Evolutionary conservation across 129 eudicot species (phyloP).

Genomic region (Centella asiatica): DNA sequence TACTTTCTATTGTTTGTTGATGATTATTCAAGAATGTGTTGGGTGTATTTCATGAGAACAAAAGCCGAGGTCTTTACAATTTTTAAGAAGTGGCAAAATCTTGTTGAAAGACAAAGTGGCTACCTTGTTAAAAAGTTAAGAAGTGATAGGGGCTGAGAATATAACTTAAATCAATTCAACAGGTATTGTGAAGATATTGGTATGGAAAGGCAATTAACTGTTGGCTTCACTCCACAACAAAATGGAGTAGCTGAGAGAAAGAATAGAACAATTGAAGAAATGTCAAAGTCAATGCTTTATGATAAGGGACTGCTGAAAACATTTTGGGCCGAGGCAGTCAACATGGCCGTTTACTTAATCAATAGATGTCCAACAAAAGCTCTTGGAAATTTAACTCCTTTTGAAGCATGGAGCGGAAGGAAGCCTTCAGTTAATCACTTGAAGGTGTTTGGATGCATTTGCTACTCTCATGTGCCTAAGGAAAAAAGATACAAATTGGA

Average conservation of each 20-base stretch:
- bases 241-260: constrained; percentile 6
- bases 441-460: constrained; percentile 8
- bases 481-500: constrained; percentile 2
- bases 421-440: constrained; percentile 10
- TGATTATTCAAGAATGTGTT: too few species aligned
- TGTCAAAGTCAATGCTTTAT: constrained; percentile 13
- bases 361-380: constrained; percentile 10
- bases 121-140: background rate
- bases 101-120: background rate
- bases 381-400: background rate
- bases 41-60: too few species aligned
- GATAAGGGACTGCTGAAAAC: background rate
- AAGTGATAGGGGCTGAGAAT: background rate
- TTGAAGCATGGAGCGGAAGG: constrained; percentile 7
- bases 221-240: background rate
- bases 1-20: too few species aligned
- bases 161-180: too few species aligned
- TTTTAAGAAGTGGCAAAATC: too few species aligned
- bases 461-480: constrained; percentile 6
- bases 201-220: background rate
- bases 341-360: background rate
- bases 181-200: background rate
- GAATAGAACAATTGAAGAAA: constrained; percentile 8
- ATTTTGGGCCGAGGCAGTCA: constrained; percentile 5
- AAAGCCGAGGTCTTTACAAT: too few species aligned